Evolutionary conservation across 2,329 filamentous ascomycete genomes (phyloP), one percentile per base, ranked within the genome.

Genomic region (Alternaria panax): DNA sequence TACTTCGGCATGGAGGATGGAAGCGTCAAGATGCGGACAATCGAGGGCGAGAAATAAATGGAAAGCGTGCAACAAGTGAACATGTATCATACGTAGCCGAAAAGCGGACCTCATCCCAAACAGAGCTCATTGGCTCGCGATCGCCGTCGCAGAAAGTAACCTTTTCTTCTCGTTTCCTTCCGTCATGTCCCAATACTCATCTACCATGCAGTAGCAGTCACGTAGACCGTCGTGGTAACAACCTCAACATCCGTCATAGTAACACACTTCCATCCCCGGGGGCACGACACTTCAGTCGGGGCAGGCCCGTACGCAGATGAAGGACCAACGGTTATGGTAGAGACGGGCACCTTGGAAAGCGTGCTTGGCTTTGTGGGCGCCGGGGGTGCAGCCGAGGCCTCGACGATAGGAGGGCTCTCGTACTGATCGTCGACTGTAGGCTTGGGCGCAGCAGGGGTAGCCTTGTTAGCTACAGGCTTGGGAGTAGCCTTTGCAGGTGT

Each of bases 1-100:
- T 99, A 98, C 81, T 99, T 98, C 80, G 95, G 95, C 34, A 91
- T 95, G 87, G 86, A 90, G 43, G 91, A 83, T 62, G 82, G 82
- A 11, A 79, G 74, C 56, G 80, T 84, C 12, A 67, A 77, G 60
- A 73, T 80, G 7, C 65, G 75, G 55, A 76, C 71, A 18, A 65
- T 66, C 22, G 64, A 75, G 14, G 69, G 68, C 16, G 69, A 72
- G 63, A 57, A 59, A 52, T 72, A 62, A 24, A 25, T 9, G 4
- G n/a, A 12, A 36, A 34, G 14, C 7, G 9, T 34, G 20, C 28
- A 32, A 34, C 30, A 48, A 25, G 28, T 14, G 14, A 48, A 36
- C 47, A 60, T 58, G 18, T 22, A 53, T 57, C 42, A 60, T 60
- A 53, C 48, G 32, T 60, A 48, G 14, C 40, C 40, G 9, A 41